Base-by-base conservation (phyloP, 2,329 filamentous ascomycete species). In the Neofusicoccum cordaticola region DNA sequence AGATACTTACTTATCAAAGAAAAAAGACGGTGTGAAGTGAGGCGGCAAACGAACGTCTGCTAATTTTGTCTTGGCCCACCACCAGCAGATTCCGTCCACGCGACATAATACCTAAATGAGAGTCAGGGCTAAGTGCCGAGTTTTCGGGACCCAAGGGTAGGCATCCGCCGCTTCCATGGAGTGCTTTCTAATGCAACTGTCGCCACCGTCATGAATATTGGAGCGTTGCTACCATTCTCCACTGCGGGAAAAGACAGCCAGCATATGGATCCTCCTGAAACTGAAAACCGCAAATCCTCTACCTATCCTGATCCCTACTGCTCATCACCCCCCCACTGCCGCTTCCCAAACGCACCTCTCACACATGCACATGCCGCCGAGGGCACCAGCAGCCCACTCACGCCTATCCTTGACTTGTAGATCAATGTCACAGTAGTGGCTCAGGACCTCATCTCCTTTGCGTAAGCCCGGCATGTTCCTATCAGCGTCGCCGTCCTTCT, bases 331-430 rank as follows among this genome's bases (percentile, higher is more conserved):
- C 56, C 13, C 15, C 27, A 31, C 31, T 17, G 19, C 51, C 31
- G 50, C 37, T 76, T 97, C 94, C 73, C 85, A 88, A 27, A 88
- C 80, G 77, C 95, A 99, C 68, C 95, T 85, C 66, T 85, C 80
- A 79, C 95, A 99, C 83, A 91, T 88, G 79, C 95, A 99, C 77
- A 87, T 88, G 0, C 95, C 95, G 0, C 95, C 95, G 61, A 99
- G 81, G 66, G 92, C 93, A 4, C 94, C 95, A 52, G 83, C 82
- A 4, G 93, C 92, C 93, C 94, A 97, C 72, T 96, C 93, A 67
- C 95, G 86, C 65, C 95, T 85, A 73, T 95, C 86, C 69, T 88
- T 85, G 2, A 97, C 93, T 0, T 86, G 84, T 66, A 98, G 75
- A 19, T 86, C 83, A 62, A 97, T 84, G 79, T 98, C 95, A 75